Conservation (phyloP, 805 yeast species). For the Saccharomycopsis sp. region DNA sequence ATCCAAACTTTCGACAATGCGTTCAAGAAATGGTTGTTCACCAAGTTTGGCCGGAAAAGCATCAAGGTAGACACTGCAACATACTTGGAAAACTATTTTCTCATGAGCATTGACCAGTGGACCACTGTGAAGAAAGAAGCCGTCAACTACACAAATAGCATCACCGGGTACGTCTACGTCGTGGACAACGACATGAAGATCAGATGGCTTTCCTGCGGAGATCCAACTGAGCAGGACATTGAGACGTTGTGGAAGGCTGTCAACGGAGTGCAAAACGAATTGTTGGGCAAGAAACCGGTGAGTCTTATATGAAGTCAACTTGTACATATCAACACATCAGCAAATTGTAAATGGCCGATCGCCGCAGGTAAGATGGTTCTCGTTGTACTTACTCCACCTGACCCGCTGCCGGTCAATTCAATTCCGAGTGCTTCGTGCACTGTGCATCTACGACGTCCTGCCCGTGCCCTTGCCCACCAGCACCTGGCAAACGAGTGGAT, state of each 20-base stretch:
- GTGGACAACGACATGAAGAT: constrained; percentile 67
- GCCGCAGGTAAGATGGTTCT: no score
- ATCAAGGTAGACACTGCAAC: constrained; percentile 36
- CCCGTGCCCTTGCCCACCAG: no score
- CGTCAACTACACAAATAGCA: constrained; percentile 60
- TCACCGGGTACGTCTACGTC: constrained; percentile 75
- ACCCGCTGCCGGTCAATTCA: no score
- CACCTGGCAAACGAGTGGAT: no score
- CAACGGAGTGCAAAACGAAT: constrained; percentile 46
- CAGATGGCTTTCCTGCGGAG: constrained; percentile 90
- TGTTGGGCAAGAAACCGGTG: not conserved
- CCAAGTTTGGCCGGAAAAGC: constrained; percentile 35
- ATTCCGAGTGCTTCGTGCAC: no score
- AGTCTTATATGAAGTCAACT: no score
- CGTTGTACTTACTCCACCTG: no score
- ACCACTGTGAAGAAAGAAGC: constrained; percentile 48
- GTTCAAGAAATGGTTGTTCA: constrained; percentile 57
- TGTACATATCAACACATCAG: not conserved
- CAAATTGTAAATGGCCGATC: no score
- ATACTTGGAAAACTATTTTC: constrained; percentile 42
- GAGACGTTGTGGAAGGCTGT: constrained; percentile 58
- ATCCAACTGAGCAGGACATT: constrained; percentile 58
- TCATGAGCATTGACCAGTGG: constrained; percentile 53
- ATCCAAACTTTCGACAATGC: constrained; percentile 66
- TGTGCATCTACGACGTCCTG: no score